Evolutionary conservation across 768 basidiomycete genomes (phyloP).

Genomic region (Suillus plorans): DNA sequence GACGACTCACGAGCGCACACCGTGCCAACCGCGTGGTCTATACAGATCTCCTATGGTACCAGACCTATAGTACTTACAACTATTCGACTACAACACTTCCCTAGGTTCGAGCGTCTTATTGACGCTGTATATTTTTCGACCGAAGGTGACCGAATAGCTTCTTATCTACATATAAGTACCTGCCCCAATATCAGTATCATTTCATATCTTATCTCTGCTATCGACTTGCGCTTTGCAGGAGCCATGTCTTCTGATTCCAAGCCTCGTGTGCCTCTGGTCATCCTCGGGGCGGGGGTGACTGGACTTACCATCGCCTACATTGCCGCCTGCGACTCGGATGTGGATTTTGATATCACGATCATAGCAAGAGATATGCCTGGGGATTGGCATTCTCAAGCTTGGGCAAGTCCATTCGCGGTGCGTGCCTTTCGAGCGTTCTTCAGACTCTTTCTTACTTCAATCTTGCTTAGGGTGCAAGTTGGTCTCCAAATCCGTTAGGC

Average conservation of each 20-base stretch:
- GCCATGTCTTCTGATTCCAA: slow-evolving; percentile 15
- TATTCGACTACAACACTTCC: neutral
- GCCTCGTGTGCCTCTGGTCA: slow-evolving; percentile 23
- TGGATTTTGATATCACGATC: slow-evolving; percentile 24
- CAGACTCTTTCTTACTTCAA: neutral
- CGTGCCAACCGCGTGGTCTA: neutral
- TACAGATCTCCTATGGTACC: neutral
- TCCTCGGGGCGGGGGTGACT: slow-evolving; percentile 41
- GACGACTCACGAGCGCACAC: neutral
- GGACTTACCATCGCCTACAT: slow-evolving; percentile 38
- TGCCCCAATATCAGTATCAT: neutral
- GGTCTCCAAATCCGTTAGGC: slow-evolving; percentile 43
- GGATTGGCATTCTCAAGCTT: slow-evolving; percentile 42
- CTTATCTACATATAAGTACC: neutral
- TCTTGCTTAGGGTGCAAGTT: slow-evolving; percentile 43
- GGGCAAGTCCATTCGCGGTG: slow-evolving; percentile 52
- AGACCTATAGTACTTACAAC: neutral
- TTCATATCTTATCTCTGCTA: neutral
- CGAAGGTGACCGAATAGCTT: neutral
- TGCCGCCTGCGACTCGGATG: slow-evolving; percentile 23
- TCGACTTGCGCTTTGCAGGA: neutral
- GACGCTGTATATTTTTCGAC: neutral
- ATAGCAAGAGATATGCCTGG: slow-evolving; percentile 39
- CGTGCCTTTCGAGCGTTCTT: slow-evolving; percentile 15
- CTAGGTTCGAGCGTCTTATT: neutral